These are phyloP conservation scores for Metrosideros polymorpha DNA, from an alignment of 441 rosid genomes.

Conservation along the genomic window DNA sequence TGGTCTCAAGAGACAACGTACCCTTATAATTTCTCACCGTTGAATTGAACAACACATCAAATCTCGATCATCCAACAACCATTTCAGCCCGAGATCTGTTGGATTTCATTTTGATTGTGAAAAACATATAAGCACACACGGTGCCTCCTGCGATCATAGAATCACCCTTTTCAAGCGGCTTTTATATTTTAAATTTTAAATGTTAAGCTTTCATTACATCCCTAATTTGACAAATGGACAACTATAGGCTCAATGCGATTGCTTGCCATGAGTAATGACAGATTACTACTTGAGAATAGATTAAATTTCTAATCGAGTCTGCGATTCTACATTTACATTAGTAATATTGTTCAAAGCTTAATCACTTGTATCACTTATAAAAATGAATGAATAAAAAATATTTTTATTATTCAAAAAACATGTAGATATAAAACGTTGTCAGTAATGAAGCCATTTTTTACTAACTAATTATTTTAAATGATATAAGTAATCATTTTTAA, in stretches of 20 bases:
- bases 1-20: too few relatives aligned
- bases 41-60: background rate
- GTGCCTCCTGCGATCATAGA: background rate
- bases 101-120: background rate
- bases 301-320: background rate
- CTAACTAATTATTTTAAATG: background rate
- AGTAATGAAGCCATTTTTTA: background rate
- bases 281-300: background rate
- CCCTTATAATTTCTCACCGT: too few relatives aligned
- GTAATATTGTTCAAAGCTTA: background rate
- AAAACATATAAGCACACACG: background rate
- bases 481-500: background rate
- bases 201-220: background rate
- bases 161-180: background rate
- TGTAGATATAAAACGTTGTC: background rate
- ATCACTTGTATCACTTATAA: too few relatives aligned
- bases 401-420: background rate
- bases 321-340: background rate
- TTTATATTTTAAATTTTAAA: background rate
- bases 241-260: background rate
- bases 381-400: too few relatives aligned
- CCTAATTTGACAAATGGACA: background rate
- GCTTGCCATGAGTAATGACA: background rate
- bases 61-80: rapidly evolving
- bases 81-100: rapidly evolving